Percentiles rank a stretch among this genome's conserved stretches.
Evolutionary conservation across 345 rosid species (phyloP).

Genomic region (Melaleuca alternifolia): DNA sequence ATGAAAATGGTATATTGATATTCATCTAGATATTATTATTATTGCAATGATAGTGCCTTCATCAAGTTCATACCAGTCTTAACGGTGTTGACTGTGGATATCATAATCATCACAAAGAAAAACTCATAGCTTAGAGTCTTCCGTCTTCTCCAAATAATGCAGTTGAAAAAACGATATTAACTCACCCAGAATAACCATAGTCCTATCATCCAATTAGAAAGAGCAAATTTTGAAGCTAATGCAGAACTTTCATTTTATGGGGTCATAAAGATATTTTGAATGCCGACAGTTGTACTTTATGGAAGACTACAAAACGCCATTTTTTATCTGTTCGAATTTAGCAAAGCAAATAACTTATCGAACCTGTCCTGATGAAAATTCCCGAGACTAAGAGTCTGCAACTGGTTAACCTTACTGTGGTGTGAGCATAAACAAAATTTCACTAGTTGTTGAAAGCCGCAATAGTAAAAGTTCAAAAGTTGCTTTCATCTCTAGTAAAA

Average conservation of each 20-base stretch:
- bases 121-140: not conserved
- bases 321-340: not conserved
- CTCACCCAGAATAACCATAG: not conserved
- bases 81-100: not conserved
- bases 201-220: not conserved
- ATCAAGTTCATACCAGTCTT: not conserved
- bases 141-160: not conserved
- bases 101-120: not conserved
- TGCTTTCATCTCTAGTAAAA: not conserved
- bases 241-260: not conserved
- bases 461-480: not conserved
- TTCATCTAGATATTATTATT: not conserved
- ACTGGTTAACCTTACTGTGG: not conserved
- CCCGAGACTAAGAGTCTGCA: not conserved
- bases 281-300: not conserved
- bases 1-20: not conserved
- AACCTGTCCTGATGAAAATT: not conserved
- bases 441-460: not conserved
- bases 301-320: not conserved
- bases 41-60: not conserved
- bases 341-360: not conserved
- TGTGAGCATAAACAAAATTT: not conserved
- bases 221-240: not conserved
- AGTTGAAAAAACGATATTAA: not conserved
- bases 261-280: not conserved